phyloP scores from a whole-genome alignment of 768 basidiomycete genomes.

The Tricholoma terreum region DNA sequence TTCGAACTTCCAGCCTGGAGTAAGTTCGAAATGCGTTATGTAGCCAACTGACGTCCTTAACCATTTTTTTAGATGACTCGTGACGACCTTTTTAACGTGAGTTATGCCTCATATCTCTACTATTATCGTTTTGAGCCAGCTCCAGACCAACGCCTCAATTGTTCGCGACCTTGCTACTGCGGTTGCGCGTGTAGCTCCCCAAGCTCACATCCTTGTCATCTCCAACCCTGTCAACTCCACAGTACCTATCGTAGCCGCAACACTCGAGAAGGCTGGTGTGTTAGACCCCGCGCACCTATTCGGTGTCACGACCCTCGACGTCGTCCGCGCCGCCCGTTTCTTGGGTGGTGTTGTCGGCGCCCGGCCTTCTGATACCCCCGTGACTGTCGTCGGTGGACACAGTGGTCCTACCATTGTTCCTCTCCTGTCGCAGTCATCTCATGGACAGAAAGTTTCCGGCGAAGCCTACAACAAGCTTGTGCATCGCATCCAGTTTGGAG shows the following conservation, averaged over 20 bases:
- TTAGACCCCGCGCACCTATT: constrained; percentile 89
- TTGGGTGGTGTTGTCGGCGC: constrained; percentile 65
- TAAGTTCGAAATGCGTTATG: constrained; percentile 42
- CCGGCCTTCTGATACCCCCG: constrained; percentile 60
- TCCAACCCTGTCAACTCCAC: constrained; percentile 99
- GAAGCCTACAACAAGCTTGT: constrained; percentile 78
- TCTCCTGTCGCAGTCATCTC: constrained; percentile 76
- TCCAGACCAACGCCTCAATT: constrained; percentile 93
- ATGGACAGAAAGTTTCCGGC: constrained; percentile 71
- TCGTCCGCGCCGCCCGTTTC: constrained; percentile 95
- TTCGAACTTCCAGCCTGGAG: constrained; percentile 61
- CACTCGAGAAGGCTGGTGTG: constrained; percentile 87
- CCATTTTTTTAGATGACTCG: constrained; percentile 74
- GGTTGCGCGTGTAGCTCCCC: constrained; percentile 80
- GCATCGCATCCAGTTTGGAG: constrained; percentile 94
- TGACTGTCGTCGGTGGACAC: constrained; percentile 95
- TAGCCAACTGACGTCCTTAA: constrained; percentile 22
- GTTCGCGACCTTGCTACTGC: constrained; percentile 93
- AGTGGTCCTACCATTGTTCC: constrained; percentile 97
- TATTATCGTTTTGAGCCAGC: background rate
- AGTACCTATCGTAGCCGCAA: constrained; percentile 93
- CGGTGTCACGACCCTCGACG: constrained; percentile 97
- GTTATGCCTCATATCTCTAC: constrained; percentile 22
- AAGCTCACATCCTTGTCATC: constrained; percentile 94
- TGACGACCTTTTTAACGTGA: constrained; percentile 93